These are phyloP conservation scores for Mucor ambiguus DNA, from an alignment of 371 early-diverging fungal genomes.

Conservation along the genomic window DNA sequence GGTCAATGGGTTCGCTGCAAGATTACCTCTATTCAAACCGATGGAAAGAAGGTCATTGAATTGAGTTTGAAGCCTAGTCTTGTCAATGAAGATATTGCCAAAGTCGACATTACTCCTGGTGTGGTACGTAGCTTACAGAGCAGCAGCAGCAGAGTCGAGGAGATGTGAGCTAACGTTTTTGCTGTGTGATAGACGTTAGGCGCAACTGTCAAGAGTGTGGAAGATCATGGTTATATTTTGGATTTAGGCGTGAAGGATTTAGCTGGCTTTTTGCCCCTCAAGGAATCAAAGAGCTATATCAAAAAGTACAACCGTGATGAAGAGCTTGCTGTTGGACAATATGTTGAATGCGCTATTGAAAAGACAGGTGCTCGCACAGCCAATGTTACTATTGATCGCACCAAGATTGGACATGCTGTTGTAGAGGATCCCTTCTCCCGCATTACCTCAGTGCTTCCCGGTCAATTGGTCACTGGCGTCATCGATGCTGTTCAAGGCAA, in stretches of 20 bases:
- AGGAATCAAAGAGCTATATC: constrained; percentile 60
- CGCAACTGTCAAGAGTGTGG: constrained; percentile 68
- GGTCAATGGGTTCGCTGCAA: constrained; percentile 80
- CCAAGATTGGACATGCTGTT: constrained; percentile 49
- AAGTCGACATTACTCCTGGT: constrained; percentile 60
- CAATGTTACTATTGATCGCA: constrained; percentile 60
- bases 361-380: constrained; percentile 59
- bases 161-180: background rate
- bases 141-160: background rate
- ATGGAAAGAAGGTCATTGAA: constrained; percentile 59
- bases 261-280: constrained; percentile 68
- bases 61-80: constrained; percentile 72
- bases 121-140: constrained; percentile 44
- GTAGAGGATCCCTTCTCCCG: constrained; percentile 56
- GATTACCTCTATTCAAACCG: constrained; percentile 50
- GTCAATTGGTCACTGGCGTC: constrained; percentile 58
- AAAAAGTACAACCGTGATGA: constrained; percentile 53
- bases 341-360: constrained; percentile 60
- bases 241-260: constrained; percentile 68
- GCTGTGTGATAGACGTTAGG: constrained; percentile 49
- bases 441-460: constrained; percentile 67
- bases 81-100: constrained; percentile 61
- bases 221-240: constrained; percentile 87
- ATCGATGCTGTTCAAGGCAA: constrained; percentile 54
- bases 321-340: constrained; percentile 66